Conservation (phyloP, 768 basidiomycete species). For the Lepiota brunneoincarnata region DNA sequence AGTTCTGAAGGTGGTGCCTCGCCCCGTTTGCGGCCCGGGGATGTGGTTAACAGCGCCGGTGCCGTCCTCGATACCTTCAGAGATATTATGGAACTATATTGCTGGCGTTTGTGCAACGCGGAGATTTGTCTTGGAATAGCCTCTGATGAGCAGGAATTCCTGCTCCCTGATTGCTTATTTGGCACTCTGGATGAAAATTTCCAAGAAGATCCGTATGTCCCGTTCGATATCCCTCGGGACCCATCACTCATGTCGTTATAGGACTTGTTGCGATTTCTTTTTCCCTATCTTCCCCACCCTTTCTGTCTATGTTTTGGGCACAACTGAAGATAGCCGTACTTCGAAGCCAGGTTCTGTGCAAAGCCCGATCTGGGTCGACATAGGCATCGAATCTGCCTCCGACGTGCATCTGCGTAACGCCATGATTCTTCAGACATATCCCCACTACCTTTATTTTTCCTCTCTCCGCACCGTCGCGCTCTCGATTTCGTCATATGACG, state of each 20-base stretch:
- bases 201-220: conserved; percentile 37
- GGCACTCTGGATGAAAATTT: conserved; percentile 51
- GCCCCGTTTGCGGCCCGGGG: conserved; percentile 11
- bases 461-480: conserved; percentile 49
- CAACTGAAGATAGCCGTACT: conserved; percentile 18
- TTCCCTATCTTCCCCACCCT: conserved; percentile 55
- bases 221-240: background rate
- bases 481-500: conserved; percentile 54
- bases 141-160: conserved; percentile 52
- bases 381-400: conserved; percentile 46
- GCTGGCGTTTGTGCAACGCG: conserved; percentile 45
- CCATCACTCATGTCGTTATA: conserved; percentile 16
- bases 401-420: conserved; percentile 64
- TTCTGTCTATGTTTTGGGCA: conserved; percentile 51
- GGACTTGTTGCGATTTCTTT: conserved; percentile 47
- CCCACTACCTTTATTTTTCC: conserved; percentile 47
- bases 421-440: conserved; percentile 54
- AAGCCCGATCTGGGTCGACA: conserved; percentile 35
- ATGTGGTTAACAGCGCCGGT: conserved; percentile 3
- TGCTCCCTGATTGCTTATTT: conserved; percentile 52
- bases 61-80: conserved; percentile 24
- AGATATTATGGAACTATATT: conserved; percentile 38
- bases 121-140: conserved; percentile 56
- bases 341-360: conserved; percentile 15
- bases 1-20: conserved; percentile 15